Evolutionary conservation across 1,284 basidiomycete species (phyloP).

Genomic region (Phlebopus sp.): DNA sequence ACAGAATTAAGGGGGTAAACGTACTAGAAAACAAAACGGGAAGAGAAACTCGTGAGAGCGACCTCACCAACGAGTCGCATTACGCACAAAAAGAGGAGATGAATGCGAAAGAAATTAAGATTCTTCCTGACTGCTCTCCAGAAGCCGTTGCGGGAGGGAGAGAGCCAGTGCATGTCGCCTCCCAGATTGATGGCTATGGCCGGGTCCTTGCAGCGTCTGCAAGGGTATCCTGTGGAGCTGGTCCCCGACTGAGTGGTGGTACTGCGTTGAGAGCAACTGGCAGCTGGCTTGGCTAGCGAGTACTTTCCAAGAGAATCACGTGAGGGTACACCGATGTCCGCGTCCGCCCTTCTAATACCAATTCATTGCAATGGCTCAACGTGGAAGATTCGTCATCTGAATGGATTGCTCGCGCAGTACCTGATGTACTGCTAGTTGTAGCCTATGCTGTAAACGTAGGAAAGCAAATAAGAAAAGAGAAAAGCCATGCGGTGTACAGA

Average conservation of each 20-base stretch:
- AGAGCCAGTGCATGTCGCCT: slow-evolving; percentile 12
- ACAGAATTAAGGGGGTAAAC: slow-evolving; percentile 71
- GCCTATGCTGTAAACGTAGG: slow-evolving; percentile 26
- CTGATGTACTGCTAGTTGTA: slow-evolving; percentile 23
- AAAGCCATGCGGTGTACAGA: slow-evolving; percentile 27
- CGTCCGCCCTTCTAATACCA: no score
- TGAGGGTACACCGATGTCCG: no score
- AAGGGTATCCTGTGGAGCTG: no score
- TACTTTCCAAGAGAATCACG: no score
- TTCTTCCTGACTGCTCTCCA: slow-evolving; percentile 39
- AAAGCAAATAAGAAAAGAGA: slow-evolving; percentile 25
- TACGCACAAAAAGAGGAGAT: slow-evolving; percentile 53
- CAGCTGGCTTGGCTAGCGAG: no score
- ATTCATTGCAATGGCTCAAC: no score
- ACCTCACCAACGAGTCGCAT: not conserved
- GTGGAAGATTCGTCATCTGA: slow-evolving; percentile 12
- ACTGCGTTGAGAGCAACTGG: no score
- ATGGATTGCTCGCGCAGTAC: slow-evolving; percentile 21
- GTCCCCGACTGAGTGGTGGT: no score
- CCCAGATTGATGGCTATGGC: not conserved
- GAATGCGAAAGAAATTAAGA: slow-evolving; percentile 71
- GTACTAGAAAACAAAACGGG: slow-evolving; percentile 47
- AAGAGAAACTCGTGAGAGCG: slow-evolving; percentile 15
- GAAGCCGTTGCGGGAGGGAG: slow-evolving; percentile 11
- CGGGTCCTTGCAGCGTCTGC: no score